Evolutionary conservation across 2,329 filamentous ascomycete species (phyloP).

Genomic region (Neocatenulostroma microsporum): DNA sequence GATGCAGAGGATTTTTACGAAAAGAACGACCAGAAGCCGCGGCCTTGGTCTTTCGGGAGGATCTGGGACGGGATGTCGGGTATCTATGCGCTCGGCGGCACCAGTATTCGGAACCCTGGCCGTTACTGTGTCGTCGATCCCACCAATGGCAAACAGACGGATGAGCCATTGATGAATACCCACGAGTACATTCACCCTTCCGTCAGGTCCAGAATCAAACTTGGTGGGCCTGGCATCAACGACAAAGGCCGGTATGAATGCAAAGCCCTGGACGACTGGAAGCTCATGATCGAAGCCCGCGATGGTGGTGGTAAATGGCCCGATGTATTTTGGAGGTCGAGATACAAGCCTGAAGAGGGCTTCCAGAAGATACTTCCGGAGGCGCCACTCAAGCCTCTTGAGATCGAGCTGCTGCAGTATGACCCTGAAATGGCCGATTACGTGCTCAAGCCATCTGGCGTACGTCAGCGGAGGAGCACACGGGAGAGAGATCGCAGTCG

Average conservation of each 20-base stretch:
- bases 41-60: slow-evolving; percentile 44
- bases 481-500: slow-evolving; percentile 8
- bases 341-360: slow-evolving; percentile 11
- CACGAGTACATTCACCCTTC: slow-evolving; percentile 47
- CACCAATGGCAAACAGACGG: slow-evolving; percentile 33
- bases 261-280: slow-evolving; percentile 40
- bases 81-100: slow-evolving; percentile 41
- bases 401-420: slow-evolving; percentile 32
- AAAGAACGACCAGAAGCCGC: slow-evolving; percentile 30
- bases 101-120: slow-evolving; percentile 40
- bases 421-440: slow-evolving; percentile 18
- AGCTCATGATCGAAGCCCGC: slow-evolving; percentile 35
- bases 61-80: slow-evolving; percentile 41
- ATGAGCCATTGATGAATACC: slow-evolving; percentile 40
- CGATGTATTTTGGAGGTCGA: slow-evolving; percentile 36
- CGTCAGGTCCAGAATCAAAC: slow-evolving; percentile 38
- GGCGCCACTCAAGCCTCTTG: slow-evolving; percentile 37
- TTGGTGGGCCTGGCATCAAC: slow-evolving; percentile 39
- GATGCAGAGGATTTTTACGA: slow-evolving; percentile 40
- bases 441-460: slow-evolving; percentile 15
- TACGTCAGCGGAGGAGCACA: slow-evolving; percentile 16
- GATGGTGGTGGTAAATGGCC: slow-evolving; percentile 25
- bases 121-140: slow-evolving; percentile 42
- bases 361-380: slow-evolving; percentile 32
- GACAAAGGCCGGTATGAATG: slow-evolving; percentile 41